Conservation (phyloP, 805 yeast genomes). For the Dipodascopsis uninucleata region DNA sequence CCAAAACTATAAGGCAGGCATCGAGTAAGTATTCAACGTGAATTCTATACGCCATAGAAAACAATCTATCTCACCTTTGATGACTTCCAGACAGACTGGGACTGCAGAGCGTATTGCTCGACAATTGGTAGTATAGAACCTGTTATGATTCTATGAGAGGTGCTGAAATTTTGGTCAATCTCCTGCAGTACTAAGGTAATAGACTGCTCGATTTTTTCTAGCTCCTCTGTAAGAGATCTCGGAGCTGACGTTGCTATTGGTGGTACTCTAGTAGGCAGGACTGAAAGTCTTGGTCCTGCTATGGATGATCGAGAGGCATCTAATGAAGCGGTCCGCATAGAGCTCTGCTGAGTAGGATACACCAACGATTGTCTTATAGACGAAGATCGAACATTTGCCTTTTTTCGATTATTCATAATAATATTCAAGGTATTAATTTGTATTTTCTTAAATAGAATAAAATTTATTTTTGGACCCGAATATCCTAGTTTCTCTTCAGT, state of each 20-base stretch:
- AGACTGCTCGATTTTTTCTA: slow-evolving; percentile 74
- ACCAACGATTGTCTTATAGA: too few species aligned
- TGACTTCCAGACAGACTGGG: slow-evolving; percentile 55
- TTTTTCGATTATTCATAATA: too few species aligned
- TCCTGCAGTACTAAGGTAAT: slow-evolving; percentile 73
- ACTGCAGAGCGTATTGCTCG: slow-evolving; percentile 53
- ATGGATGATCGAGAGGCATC: neutral
- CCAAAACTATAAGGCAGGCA: slow-evolving; percentile 50
- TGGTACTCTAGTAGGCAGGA: neutral
- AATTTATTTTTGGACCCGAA: too few species aligned
- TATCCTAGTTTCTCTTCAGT: too few species aligned
- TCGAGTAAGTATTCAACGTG: slow-evolving; percentile 20
- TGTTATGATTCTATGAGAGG: slow-evolving; percentile 63
- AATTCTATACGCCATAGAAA: slow-evolving; percentile 41
- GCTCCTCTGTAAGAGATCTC: slow-evolving; percentile 34
- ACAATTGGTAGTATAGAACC: slow-evolving; percentile 67
- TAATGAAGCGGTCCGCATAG: too few species aligned
- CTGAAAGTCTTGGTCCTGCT: neutral
- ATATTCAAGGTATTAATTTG: too few species aligned
- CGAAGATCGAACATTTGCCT: too few species aligned
- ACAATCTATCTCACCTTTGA: slow-evolving; percentile 21
- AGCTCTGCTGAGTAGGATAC: too few species aligned
- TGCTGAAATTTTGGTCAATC: slow-evolving; percentile 68
- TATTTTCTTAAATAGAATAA: too few species aligned
- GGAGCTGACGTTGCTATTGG: slow-evolving; percentile 6